These are phyloP conservation scores for Phytopythium ostracodes DNA, from an alignment of 352 stramenopile species.

Conservation along the genomic window DNA sequence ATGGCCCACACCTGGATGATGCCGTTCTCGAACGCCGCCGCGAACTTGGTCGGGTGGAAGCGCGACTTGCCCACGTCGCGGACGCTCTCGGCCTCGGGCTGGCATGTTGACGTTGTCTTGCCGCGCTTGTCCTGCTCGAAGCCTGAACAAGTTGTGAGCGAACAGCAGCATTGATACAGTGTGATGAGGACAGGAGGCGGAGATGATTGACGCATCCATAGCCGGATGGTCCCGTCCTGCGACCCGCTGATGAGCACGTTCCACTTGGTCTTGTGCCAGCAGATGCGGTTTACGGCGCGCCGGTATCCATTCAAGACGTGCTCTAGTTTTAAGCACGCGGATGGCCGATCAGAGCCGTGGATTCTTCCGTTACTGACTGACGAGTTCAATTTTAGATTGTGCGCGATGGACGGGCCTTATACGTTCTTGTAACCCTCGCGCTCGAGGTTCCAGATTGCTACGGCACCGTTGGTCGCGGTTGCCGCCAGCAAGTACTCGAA, in stretches of 20 bases:
- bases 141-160: no score
- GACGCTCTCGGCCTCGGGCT: slow-evolving; percentile 84
- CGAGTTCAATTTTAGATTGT: no score
- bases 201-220: slow-evolving; percentile 81
- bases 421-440: slow-evolving; percentile 86
- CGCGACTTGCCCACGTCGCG: slow-evolving; percentile 73
- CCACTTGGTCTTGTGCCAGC: slow-evolving; percentile 77
- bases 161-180: no score
- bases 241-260: slow-evolving; percentile 84
- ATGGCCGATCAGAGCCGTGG: no score
- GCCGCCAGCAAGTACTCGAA: slow-evolving; percentile 81
- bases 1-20: slow-evolving; percentile 88
- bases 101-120: slow-evolving; percentile 73
- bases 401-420: slow-evolving; percentile 47
- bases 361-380: no score
- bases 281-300: slow-evolving; percentile 85
- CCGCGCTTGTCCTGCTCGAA: slow-evolving; percentile 78
- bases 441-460: slow-evolving; percentile 88
- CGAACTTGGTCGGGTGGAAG: slow-evolving; percentile 76
- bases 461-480: slow-evolving; percentile 74
- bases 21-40: slow-evolving; percentile 82
- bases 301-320: slow-evolving; percentile 76
- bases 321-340: no score
- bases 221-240: slow-evolving; percentile 84
- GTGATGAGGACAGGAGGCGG: no score